Evolutionary conservation across 805 yeast species (phyloP), one percentile per base, ranked within the genome.

Genomic region (Metschnikowia arizonensis): DNA sequence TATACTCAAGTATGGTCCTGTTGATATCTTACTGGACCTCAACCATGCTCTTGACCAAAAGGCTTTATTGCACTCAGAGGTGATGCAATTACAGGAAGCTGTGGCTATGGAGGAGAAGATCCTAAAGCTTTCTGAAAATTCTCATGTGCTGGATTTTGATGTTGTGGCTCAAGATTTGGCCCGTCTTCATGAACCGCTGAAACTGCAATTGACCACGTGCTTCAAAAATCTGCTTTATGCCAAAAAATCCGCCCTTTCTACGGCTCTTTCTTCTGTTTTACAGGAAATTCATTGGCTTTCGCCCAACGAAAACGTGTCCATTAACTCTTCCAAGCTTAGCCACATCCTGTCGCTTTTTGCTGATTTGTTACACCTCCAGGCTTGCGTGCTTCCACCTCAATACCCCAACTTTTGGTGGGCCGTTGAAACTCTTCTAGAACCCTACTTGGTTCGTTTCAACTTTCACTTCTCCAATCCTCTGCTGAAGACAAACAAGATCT

Each of bases 401-500:
- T 64, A 66, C 50, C 73, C 68, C 2, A 62, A 58, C 7, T 54
- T 76, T 0, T 64, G 77, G 64, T 78, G 83, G 78, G 78, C 79
- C 0, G 62, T 82, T 33, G 73, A 70, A 33, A 58, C 67, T 0
- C 59, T 85, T 25, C 59, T 77, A 2, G 60, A 63, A 21, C 76
- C 78, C 1, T 66, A 82, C 24, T 63, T 65, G 6, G 52, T 69
- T 10, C 69, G 85, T 33, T 79, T 85, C 56, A 64, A 69, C 33
- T 85, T 65, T 62, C 88, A 85, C 57, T 85, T 84, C 56, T 75
- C 76, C 40, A 66, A 76, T 4, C 35, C 58, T 1, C 64, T 72
- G 24, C 66, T 62, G 32, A 84, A 81, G 28, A 84, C 90, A 0
- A 83, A 82, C 54, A 74, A 79, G 36, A 56, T 78, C 21, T 81